These are phyloP conservation scores for Middelhovenomyces tepae DNA, from an alignment of 805 yeast species.

Conservation along the genomic window DNA sequence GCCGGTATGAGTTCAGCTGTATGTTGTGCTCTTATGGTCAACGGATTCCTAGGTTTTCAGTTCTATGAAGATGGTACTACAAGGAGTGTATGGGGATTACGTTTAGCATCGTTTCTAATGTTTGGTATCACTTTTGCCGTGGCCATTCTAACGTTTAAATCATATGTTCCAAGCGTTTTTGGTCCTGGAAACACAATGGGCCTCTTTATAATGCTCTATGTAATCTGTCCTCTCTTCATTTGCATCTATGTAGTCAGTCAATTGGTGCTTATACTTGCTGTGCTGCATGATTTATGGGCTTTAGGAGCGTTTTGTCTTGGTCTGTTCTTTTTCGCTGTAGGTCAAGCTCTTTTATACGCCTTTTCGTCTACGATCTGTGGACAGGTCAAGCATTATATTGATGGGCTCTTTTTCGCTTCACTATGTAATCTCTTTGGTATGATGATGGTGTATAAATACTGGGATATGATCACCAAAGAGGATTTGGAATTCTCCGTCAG, in stretches of 20 bases:
- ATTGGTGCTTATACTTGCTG: slow-evolving; percentile 52
- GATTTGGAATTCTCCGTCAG: slow-evolving; percentile 86
- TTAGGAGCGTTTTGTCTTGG: slow-evolving; percentile 74
- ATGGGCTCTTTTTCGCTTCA: slow-evolving; percentile 81
- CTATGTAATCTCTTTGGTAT: slow-evolving; percentile 69
- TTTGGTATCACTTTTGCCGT: slow-evolving; percentile 61
- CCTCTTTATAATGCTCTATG: slow-evolving; percentile 59
- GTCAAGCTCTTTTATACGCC: slow-evolving; percentile 71
- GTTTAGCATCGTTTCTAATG: slow-evolving; percentile 44
- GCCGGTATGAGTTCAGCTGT: slow-evolving; percentile 63
- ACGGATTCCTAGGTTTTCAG: slow-evolving; percentile 78
- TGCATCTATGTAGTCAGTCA: slow-evolving; percentile 59
- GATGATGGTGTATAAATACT: slow-evolving; percentile 93
- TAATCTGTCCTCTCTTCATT: slow-evolving; percentile 61
- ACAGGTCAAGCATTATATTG: slow-evolving; percentile 74
- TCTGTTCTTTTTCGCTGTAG: slow-evolving; percentile 62
- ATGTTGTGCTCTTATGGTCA: slow-evolving; percentile 58
- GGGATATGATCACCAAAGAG: slow-evolving; percentile 94
- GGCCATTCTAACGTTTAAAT: slow-evolving; percentile 61
- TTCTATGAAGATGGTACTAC: slow-evolving; percentile 91
- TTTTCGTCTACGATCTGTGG: slow-evolving; percentile 60
- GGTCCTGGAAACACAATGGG: slow-evolving; percentile 57
- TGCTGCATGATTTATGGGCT: slow-evolving; percentile 79
- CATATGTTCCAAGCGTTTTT: background rate
- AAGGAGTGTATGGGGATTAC: slow-evolving; percentile 48